Evolutionary conservation across 257 asterid genomes (phyloP), one percentile per base, ranked within the genome.

Genomic region (Solanum bulbocastanum): DNA sequence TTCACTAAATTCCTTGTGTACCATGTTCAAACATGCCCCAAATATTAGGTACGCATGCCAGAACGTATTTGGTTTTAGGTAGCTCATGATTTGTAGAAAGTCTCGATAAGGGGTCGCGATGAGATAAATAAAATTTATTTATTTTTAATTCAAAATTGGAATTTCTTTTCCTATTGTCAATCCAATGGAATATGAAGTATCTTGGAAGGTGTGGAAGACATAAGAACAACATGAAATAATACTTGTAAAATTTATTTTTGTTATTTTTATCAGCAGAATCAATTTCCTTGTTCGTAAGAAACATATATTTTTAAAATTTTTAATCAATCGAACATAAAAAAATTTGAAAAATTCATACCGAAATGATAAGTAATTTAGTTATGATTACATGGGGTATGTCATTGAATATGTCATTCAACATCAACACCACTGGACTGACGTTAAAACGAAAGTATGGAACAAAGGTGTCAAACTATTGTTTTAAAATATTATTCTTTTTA

Each of bases 181-280:
- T 8, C 5, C 2, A 58, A 3, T 58, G 25, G 66, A 58, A 20
- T 22, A 58, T 20, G 22, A 15, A 52, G 60, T 0, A 56, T 56
- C 3, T 56, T 20, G 5, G 1, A 56, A 56, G 65, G 1, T 56
- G 11, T 20, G 25, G 32, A 62, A 25, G 27, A 62, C 7, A 62
- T 11, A 62, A 30, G 30, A 30, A 62, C 4, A 6, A 62, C 3
- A 3, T 62, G 33, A 23, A n/a, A 10, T 25, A 10, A 62, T n/a
- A n/a, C 1, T 4, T 5, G 8, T 62, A 10, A n/a, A 62, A 62
- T 3, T 4, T 62, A 11, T 62, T n/a, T 62, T 62, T 3, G 6
- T 4, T 2, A 62, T 25, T 1, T 23, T 23, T n/a, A 62, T 10
- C 2, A 0, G 7, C 1, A 10, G 2, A 62, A n/a, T 0, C 7